Evolutionary conservation across 225 moss, liverwort and hornwort genomes (phyloP), one percentile per base, ranked within the genome.

Genomic region (Straminergon stramineum): DNA sequence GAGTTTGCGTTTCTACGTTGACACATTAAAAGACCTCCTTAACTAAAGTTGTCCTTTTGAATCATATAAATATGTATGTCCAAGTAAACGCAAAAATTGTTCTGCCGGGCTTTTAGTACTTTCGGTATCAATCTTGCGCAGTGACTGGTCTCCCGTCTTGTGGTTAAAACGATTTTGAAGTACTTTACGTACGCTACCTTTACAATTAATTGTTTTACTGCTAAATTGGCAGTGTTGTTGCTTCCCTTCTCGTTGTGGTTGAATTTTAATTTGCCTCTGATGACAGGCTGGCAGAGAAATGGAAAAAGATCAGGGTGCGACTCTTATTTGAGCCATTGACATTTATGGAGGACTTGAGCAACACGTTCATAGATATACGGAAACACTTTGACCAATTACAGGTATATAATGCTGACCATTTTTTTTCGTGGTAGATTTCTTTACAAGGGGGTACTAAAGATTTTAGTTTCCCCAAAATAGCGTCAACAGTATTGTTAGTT

Each of bases 321-420:
- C 90, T 92, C 53, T 75, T 92, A 63, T 81, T 90, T 43, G 90
- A 92, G 85, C 88, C 87, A 9, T 92, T 41, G 67, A 45, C 69
- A 55, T n/a, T 85, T 85, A 32, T 53, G 53, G 61, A 85, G 53
- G 89, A 85, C 34, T 88, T 90, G 75, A 53, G 45, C 16, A 67
- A 45, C 51, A 20, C 41, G 55, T 90, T 92, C 53, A 24, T 31
- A n/a, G 81, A 85, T 32, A n/a, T 92, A 37, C 90, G 62, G 43
- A 41, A 85, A 35, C 61, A 81, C 26, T 67, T 85, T 43, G 53
- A 62, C 45, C 71, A 91, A 66, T 80, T 84, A 28, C 90, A 88
- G 92, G 92, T 92, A 76, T 53, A 41, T 35, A 35, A 65, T 57
- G 84, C 79, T 89, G 83, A 11, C 55, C 37, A 37, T 84, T 81